Evolutionary conservation across 2,329 filamentous ascomycete species (phyloP), one percentile per base, ranked within the genome.

Genomic region (Trichoderma sp.): DNA sequence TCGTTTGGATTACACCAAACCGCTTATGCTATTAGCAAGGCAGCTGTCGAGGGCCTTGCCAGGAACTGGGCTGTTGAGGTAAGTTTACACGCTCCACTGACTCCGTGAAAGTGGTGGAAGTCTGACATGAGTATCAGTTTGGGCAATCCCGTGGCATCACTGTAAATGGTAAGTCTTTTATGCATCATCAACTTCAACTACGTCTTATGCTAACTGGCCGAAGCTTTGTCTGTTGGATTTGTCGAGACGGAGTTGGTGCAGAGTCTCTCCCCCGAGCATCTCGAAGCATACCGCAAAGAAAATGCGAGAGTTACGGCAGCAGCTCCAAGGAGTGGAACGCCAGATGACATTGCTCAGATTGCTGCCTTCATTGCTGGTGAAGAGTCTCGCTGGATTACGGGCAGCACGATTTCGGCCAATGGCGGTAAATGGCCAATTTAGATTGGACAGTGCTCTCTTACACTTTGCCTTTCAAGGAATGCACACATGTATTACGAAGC

Each of bases 11-110:
- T 76, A 2, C 69, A 76, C 1, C 72, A 69, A 0, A 75, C 77
- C 0, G 75, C 81, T 0, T 81, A 81, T 37, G 76, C 72, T 0
- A 73, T 77, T 2, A 77, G 77, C 0, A 80, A 80, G 60, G 79
- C 77, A 8, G 79, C 79, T 0, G 68, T 74, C 28, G 78, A 79
- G 59, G 74, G 74, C 0, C 39, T 77, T 1, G 71, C 69, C 1
- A 73, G 77, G 2, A 74, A 74, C 0, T 78, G 75, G 77, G 77
- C 77, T 0, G 75, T 74, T 34, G 77, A 79, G 56, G 73, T 79
- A 0, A 77, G 77, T 14, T 77, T 75, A 16, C 70, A 68, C 0
- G 71, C 77, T 4, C 73, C 71, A 13, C n/a, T 24, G 11, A 11
- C 8, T 0, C 72, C 75, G 5, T 78, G 2, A 43, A 11, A 32